These are phyloP conservation scores for Saxophila tyrrhenica DNA, from an alignment of 495 filamentous ascomycete genomes.

Conservation along the genomic window DNA sequence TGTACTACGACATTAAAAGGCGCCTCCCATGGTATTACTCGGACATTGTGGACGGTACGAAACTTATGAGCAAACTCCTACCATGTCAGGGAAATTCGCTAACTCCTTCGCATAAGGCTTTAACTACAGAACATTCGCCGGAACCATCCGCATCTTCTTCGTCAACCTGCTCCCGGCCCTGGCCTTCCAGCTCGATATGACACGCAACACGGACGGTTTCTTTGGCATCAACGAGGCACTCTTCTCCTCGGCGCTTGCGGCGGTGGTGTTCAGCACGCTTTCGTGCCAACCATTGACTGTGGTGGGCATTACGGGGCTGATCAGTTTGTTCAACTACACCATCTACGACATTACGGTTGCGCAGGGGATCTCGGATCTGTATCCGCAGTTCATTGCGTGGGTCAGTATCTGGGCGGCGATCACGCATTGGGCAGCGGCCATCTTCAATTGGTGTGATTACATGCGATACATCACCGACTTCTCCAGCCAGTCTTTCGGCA, in stretches of 20 bases:
- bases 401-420: slow-evolving; percentile 35
- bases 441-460: slow-evolving; percentile 33
- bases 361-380: slow-evolving; percentile 25
- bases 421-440: slow-evolving; percentile 34
- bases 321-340: slow-evolving; percentile 36
- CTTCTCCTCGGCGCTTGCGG: slow-evolving; percentile 33
- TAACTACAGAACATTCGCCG: slow-evolving; percentile 33
- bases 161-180: slow-evolving; percentile 38
- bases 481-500: slow-evolving; percentile 34
- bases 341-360: slow-evolving; percentile 34
- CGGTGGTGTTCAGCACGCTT: slow-evolving; percentile 31
- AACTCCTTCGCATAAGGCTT: too few relatives aligned
- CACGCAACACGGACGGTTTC: slow-evolving; percentile 27
- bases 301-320: slow-evolving; percentile 29
- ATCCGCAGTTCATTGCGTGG: slow-evolving; percentile 33
- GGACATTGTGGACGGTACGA: slow-evolving; percentile 34
- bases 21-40: slow-evolving; percentile 34
- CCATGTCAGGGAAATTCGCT: too few relatives aligned
- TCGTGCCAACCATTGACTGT: slow-evolving; percentile 27
- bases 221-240: slow-evolving; percentile 39
- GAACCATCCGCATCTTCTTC: slow-evolving; percentile 37
- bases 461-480: slow-evolving; percentile 37
- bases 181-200: slow-evolving; percentile 38
- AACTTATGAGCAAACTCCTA: too few relatives aligned
- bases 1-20: slow-evolving; percentile 33